Evolutionary conservation across 805 yeast genomes (phyloP).

Genomic region (Torulaspora delbrueckii): DNA sequence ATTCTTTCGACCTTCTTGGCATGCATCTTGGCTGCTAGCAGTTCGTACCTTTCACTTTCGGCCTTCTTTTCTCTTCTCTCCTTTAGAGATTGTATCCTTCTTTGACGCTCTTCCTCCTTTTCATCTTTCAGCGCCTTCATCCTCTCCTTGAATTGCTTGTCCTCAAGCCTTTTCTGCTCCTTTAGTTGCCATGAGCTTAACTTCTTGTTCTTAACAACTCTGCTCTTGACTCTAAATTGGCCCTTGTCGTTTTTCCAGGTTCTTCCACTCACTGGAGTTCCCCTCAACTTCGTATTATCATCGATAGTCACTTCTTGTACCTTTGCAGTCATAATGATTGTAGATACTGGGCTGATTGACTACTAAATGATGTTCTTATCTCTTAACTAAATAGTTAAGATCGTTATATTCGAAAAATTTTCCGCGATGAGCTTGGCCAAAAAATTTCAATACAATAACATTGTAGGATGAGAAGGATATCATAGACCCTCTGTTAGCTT

Average conservation of each 20-base stretch:
- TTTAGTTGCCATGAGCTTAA: conserved; percentile 58
- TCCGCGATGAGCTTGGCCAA: conserved; percentile 10
- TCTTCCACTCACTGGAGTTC: conserved; percentile 58
- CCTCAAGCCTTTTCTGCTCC: conserved; percentile 59
- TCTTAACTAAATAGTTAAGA: conserved; percentile 1
- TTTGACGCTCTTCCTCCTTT: conserved; percentile 56
- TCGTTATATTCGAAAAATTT: conserved; percentile 7
- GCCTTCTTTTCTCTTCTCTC: conserved; percentile 76
- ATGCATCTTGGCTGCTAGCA: conserved; percentile 81
- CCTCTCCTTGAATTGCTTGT: conserved; percentile 61
- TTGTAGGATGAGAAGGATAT: neutral
- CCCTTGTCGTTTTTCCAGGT: conserved; percentile 65
- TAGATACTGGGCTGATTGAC: neutral
- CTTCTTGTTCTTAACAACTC: conserved; percentile 48
- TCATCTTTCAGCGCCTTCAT: conserved; percentile 73
- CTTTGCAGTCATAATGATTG: conserved; percentile 4
- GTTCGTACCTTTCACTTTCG: conserved; percentile 84
- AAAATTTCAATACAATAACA: conserved; percentile 3
- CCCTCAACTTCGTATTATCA: conserved; percentile 34
- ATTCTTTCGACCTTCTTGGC: conserved; percentile 86
- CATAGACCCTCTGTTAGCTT: neutral
- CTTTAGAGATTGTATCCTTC: conserved; percentile 52
- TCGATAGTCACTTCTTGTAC: conserved; percentile 2
- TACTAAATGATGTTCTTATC: neutral
- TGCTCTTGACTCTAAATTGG: conserved; percentile 59